A percentile compares a stretch with the other conserved stretches of the same genome.
These are phyloP conservation scores for Solanum arcanum DNA, from an alignment of 257 asterid genomes.

Conservation along the genomic window DNA sequence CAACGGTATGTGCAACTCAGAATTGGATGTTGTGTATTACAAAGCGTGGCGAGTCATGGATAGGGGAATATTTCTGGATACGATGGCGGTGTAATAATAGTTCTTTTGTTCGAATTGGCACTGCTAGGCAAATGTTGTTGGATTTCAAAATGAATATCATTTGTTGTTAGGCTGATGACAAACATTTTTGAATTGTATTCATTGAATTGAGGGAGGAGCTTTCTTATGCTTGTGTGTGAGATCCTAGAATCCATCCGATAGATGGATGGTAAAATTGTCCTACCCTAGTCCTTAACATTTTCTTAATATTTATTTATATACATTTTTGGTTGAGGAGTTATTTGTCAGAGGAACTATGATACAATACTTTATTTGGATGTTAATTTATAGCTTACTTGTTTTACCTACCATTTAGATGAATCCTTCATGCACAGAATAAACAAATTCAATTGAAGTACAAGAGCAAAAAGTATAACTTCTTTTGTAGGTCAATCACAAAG, in stretches of 20 bases:
- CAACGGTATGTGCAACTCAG: background rate
- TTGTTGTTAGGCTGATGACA: background rate
- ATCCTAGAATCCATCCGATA: background rate
- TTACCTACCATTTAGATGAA: background rate
- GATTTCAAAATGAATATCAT: background rate
- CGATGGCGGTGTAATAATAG: background rate
- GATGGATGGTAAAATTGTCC: background rate
- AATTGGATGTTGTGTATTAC: background rate
- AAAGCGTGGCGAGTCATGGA: background rate
- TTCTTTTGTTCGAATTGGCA: background rate
- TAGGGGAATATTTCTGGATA: background rate
- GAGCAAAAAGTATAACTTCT: background rate
- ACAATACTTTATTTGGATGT: background rate
- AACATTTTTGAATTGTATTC: background rate
- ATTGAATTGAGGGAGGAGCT: background rate
- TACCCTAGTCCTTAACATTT: background rate
- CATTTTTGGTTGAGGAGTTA: background rate
- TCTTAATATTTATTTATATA: background rate
- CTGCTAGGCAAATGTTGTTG: background rate
- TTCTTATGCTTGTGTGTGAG: background rate
- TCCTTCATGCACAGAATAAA: background rate
- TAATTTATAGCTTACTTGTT: background rate
- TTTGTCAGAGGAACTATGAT: background rate
- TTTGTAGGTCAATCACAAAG: background rate
- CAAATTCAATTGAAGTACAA: background rate